These are phyloP conservation scores for Peterozyma toletana DNA, from an alignment of 805 yeast species.

Conservation along the genomic window DNA sequence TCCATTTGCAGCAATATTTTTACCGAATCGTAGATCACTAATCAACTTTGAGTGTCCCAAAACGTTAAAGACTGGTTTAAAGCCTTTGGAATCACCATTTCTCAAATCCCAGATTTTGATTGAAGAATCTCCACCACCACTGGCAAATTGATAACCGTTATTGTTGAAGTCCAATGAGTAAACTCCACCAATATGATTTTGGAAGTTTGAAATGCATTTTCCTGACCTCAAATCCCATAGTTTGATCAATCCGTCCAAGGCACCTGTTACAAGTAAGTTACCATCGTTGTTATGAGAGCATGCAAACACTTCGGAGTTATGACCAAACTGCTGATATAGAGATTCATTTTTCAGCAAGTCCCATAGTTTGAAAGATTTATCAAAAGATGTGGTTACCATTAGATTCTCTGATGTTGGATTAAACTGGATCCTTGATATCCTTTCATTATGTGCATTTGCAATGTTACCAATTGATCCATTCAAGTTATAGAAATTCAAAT, in stretches of 20 bases:
- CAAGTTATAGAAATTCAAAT: conserved; percentile 25
- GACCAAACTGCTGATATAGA: conserved; percentile 66
- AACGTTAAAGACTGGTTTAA: conserved; percentile 30
- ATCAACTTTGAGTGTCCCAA: conserved; percentile 74
- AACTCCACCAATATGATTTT: conserved; percentile 68
- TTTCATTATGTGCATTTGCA: conserved; percentile 37
- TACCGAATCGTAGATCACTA: conserved; percentile 53
- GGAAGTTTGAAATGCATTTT: conserved; percentile 44
- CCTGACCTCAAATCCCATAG: conserved; percentile 90
- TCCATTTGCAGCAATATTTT: conserved; percentile 16
- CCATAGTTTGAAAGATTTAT: conserved; percentile 87
- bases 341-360: conserved; percentile 47
- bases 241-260: conserved; percentile 64
- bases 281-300: conserved; percentile 72
- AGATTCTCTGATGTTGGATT: conserved; percentile 58
- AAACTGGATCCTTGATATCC: conserved; percentile 54
- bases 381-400: conserved; percentile 66
- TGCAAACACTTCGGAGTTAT: conserved; percentile 61
- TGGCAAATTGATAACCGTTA: conserved; percentile 69
- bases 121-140: conserved; percentile 79
- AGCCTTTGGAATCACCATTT: conserved; percentile 8
- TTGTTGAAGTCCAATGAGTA: conserved; percentile 68
- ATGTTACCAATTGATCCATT: conserved; percentile 1
- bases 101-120: conserved; percentile 87
- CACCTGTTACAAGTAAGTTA: conserved; percentile 65